Base-by-base conservation (phyloP, 164 flowering plant genomes). In the Macadamia integrifolia region DNA sequence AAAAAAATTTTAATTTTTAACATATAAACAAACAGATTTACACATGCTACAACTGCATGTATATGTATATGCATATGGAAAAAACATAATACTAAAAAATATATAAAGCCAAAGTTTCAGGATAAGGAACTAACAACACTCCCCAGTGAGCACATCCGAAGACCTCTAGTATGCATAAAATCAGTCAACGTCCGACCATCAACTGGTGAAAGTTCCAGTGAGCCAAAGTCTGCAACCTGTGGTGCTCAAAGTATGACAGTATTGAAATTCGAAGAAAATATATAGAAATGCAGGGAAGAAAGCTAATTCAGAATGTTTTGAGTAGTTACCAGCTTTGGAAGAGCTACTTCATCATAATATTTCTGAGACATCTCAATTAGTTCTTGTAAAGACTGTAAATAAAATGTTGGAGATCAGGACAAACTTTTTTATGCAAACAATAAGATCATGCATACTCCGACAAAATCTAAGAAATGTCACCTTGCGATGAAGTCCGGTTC, bases 121-220 rank as follows among this genome's bases (percentile, higher is more conserved):
- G 50, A 28, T 52, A 70, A 49, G 60, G 59, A 9, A 84, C 95
- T 84, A 79, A 92, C 99, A 70, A 94, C 96, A 77, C 85, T 93
- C 55, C 99, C 99, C 60, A 94, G 83, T 61, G 97, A 94, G 55
- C 90, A 87, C 99, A 94, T 94, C 74, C 88, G 85, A 48, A 94
- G 93, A 70, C 99, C 99, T 81, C 99, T 89, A 55, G 99, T 92
- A 69, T 94, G 99, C 99, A 94, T 92, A 79, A 94, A 94, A 81
- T 94, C 99, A 53, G 99, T 94, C 42, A 94, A 70, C 65, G 99
- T 94, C 65, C 99, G 86, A 11, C 99, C 99, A 86, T 94, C 99
- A 75, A 94, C 99, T 42, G 99, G 99, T 46, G 99, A 94, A 59
- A 94, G 93, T 78, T 94, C 99, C 84, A 94, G 74, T 10, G 99